A percentile compares a stretch with the other conserved stretches of the same genome.
phyloP scores from a whole-genome alignment of 257 asterid genomes.

The Nicotiana otophora region DNA sequence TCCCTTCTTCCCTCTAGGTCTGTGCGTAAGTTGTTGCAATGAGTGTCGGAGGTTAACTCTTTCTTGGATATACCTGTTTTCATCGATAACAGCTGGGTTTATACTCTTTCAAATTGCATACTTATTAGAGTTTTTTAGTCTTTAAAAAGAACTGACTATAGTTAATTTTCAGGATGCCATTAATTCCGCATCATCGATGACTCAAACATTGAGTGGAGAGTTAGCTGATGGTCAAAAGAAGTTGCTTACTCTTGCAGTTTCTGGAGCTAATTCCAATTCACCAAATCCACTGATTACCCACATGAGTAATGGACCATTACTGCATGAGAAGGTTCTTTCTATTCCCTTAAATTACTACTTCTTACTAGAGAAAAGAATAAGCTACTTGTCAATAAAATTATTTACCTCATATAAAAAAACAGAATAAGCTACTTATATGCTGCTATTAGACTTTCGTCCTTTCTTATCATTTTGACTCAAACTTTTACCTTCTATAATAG shows the following conservation, averaged over 20 bases:
- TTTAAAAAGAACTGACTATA: background rate
- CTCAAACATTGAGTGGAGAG: slow-evolving; percentile 78
- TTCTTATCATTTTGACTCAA: background rate
- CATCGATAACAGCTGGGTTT: background rate
- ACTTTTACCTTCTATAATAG: slow-evolving; percentile 25
- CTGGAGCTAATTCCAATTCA: slow-evolving; percentile 46
- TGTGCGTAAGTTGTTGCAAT: background rate
- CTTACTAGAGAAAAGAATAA: background rate
- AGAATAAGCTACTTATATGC: background rate
- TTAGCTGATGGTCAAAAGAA: slow-evolving; percentile 88
- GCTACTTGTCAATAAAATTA: too few relatives aligned
- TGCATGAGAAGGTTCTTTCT: slow-evolving; percentile 69
- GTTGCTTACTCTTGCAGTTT: slow-evolving; percentile 45
- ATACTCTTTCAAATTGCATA: background rate
- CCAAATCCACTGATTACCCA: slow-evolving; percentile 57
- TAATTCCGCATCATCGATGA: slow-evolving; percentile 76
- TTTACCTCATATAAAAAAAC: too few relatives aligned
- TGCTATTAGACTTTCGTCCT: background rate
- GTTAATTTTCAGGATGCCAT: slow-evolving; percentile 62
- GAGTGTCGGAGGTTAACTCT: background rate
- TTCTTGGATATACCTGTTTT: background rate
- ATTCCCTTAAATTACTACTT: background rate
- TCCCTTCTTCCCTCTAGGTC: too few relatives aligned
- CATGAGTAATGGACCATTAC: slow-evolving; percentile 83
- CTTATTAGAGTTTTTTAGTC: background rate